Evolutionary conservation across 108 stramenopile genomes (phyloP).

Genomic region (Bacterosira constricta): DNA sequence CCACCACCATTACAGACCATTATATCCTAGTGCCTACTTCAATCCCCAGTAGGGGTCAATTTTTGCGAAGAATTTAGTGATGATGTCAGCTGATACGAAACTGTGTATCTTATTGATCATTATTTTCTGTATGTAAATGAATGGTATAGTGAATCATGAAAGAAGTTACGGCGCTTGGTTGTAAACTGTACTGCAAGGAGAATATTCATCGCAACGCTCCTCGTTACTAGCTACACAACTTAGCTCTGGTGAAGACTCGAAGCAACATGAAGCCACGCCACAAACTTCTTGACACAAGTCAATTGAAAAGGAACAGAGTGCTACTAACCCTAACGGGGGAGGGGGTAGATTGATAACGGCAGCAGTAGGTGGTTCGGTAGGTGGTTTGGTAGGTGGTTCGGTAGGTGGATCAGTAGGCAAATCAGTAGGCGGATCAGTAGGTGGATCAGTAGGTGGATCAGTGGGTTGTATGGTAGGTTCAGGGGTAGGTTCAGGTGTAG

Average conservation of each 20-base stretch:
- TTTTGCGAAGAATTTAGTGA: too few relatives aligned
- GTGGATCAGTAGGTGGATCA: background rate
- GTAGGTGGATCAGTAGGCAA: background rate
- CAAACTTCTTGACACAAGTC: constrained; percentile 28
- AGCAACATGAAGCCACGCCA: constrained; percentile 18
- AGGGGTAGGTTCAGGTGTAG: too few relatives aligned
- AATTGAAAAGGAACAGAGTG: constrained; percentile 7
- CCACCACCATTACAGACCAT: too few relatives aligned
- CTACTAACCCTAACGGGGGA: too few relatives aligned
- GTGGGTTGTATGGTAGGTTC: background rate
- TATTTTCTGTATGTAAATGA: too few relatives aligned
- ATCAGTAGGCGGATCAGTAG: background rate
- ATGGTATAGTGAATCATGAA: too few relatives aligned
- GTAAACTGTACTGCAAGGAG: constrained; percentile 16
- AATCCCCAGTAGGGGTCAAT: too few relatives aligned
- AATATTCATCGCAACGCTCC: constrained; percentile 21
- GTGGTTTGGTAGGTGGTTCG: too few relatives aligned
- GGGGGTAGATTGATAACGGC: background rate
- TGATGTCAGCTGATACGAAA: too few relatives aligned
- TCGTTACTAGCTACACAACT: constrained; percentile 11
- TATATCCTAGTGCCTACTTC: too few relatives aligned
- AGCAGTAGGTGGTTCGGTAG: background rate
- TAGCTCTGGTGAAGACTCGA: constrained; percentile 9
- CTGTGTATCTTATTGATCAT: too few relatives aligned
- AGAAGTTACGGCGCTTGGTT: too few relatives aligned